phyloP scores from a whole-genome alignment of 495 filamentous ascomycete species.

The Stereocaulon alpinum region DNA sequence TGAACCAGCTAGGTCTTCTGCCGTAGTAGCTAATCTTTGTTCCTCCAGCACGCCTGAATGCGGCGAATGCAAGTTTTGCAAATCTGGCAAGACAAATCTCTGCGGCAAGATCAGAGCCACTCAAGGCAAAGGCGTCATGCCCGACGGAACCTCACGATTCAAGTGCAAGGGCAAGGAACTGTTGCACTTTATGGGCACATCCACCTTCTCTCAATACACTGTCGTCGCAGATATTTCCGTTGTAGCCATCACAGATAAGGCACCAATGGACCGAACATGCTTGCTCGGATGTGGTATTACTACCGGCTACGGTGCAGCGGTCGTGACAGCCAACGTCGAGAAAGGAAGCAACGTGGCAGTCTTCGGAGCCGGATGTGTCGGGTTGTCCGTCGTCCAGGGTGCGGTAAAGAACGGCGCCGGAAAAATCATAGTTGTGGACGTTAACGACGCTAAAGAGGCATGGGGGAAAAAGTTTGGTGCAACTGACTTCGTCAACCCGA shows the following conservation, averaged over 20 bases:
- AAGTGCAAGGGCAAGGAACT: conserved; percentile 85
- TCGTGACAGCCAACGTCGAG: conserved; percentile 84
- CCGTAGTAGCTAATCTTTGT: conserved; percentile 7
- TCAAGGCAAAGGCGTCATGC: conserved; percentile 93
- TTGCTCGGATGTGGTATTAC: conserved; percentile 97
- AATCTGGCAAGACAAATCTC: conserved; percentile 97
- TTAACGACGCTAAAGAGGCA: conserved; percentile 84
- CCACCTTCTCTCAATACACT: conserved; percentile 97
- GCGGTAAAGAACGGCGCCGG: conserved; percentile 77
- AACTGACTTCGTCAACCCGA: conserved; percentile 94
- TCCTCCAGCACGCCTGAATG: conserved; percentile 80
- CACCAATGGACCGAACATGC: conserved; percentile 93
- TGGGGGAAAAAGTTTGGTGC: conserved; percentile 93
- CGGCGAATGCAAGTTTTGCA: conserved; percentile 97
- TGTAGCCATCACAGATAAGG: conserved; percentile 79
- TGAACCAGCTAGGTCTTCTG: not conserved
- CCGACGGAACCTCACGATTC: conserved; percentile 93
- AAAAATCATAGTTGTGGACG: conserved; percentile 91
- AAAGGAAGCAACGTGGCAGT: conserved; percentile 83
- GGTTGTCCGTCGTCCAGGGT: conserved; percentile 88
- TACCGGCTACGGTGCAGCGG: conserved; percentile 92
- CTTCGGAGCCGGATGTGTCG: conserved; percentile 94
- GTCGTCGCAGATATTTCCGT: conserved; percentile 98
- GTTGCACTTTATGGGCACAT: conserved; percentile 98
- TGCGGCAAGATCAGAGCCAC: conserved; percentile 98